Conservation (phyloP, 257 asterid species). For the Solanum lycopersicoides region DNA sequence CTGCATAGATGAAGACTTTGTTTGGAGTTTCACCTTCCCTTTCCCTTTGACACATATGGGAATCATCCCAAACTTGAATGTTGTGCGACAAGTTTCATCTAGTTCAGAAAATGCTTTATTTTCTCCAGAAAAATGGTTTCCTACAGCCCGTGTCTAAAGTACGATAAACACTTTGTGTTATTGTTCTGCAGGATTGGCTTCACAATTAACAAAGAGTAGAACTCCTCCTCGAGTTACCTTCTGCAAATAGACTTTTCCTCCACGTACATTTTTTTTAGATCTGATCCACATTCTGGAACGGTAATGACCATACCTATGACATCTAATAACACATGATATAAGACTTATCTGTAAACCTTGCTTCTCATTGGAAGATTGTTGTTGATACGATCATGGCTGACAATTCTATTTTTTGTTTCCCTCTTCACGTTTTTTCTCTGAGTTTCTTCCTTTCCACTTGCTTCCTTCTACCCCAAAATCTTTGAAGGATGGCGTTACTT, state of each 20-base stretch:
- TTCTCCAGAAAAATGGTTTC: too few relatives aligned
- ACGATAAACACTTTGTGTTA: neutral
- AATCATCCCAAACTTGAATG: slow-evolving; percentile 2
- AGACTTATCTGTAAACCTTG: neutral
- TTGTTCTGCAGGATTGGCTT: neutral
- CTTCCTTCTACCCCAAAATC: too few relatives aligned
- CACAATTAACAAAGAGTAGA: neutral
- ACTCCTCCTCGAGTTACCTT: neutral
- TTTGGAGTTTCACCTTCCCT: neutral
- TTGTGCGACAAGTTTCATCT: neutral
- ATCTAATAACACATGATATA: too few relatives aligned
- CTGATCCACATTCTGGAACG: neutral
- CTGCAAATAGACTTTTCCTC: neutral
- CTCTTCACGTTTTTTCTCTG: too few relatives aligned
- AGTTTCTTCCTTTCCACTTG: too few relatives aligned
- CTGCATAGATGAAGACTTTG: too few relatives aligned
- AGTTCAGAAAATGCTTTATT: neutral
- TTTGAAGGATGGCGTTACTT: too few relatives aligned
- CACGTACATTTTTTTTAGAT: neutral
- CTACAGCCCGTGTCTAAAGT: neutral
- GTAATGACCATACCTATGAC: neutral
- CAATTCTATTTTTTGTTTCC: too few relatives aligned
- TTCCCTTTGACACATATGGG: neutral
- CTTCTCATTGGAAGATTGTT: too few relatives aligned
- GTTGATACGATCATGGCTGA: too few relatives aligned